Base-by-base conservation (phyloP, 2,329 filamentous ascomycete genomes). In the Diplodia scrobiculata region DNA sequence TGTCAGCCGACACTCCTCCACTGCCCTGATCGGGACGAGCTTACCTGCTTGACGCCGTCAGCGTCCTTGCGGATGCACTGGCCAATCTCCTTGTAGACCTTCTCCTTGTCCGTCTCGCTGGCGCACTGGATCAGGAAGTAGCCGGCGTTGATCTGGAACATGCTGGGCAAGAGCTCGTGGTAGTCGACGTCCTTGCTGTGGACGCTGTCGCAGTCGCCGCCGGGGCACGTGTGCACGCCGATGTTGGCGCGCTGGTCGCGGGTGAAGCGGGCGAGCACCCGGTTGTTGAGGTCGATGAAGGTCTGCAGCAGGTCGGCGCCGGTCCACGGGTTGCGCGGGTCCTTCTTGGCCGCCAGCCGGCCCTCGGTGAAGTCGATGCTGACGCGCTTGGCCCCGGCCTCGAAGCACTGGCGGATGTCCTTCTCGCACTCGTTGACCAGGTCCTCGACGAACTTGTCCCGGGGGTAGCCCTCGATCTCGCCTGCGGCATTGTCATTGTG, bases 321-420 rank as follows among this genome's bases (percentile, higher is more conserved):
- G 2, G 74, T 76, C 74, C 74, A 76, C 13, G 73, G 74, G 59
- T 74, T 76, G 19, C 72, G 68, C 13, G 69, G 68, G 58, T 76
- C 74, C 29, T 75, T 76, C 59, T 74, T 76, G 32, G 69, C 67
- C 3, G 74, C 72, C 17, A 76, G 70, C 9, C 72, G 67, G 17
- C 71, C 74, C 68, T 76, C 74, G 11, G 74, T 75, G 59, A 76
- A 76, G 63, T 76, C 74, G 45, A 76, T 74, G 32, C 71, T 73
- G 21, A 76, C 74, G 45, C 74, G 70, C 59, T 70, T 68, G 13
- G 73, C 74, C 7, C 74, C 74, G 11, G 71, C 72, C 38, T 71
- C 72, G 67, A 76, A 76, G 55, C 73, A 76, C 59, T 71, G 71
- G 5, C 73, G 68, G 64, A 76, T 76, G 67, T 76, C 74, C 64